Base-by-base conservation (phyloP, 2,329 filamentous ascomycete species). In the Cladosporium sp. region DNA sequence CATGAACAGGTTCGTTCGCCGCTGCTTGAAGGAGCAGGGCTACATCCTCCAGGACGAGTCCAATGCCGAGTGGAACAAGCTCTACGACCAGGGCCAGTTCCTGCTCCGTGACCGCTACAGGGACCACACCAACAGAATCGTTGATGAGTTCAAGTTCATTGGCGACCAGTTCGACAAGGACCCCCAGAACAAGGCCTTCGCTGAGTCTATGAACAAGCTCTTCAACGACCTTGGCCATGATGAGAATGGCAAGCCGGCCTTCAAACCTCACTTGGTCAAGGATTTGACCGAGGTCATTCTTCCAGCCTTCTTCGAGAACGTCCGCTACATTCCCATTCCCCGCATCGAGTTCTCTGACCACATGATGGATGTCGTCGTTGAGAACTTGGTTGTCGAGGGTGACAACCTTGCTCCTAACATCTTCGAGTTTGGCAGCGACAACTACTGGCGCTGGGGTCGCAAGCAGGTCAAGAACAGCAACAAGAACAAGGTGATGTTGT, bases 361-460 rank as follows among this genome's bases (percentile, higher is more conserved):
- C 2, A 88, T 89, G 83, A 84, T 96, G 61, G 95, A 99, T 78
- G 90, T 90, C 58, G 86, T 98, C 58, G 86, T 99, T 53, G 95
- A 99, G 82, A 99, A 99, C 78, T 83, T 99, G 12, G 90, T 97
- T 55, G 86, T 99, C 62, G 95, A 99, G 81, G 93, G 92, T 70
- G 93, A 98, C 83, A 99, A 99, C 80, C 88, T 99, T 72, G 92
- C 93, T 80, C 95, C 95, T 69, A 99, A 99, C 73, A 85, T 94
- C 5, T 79, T 96, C 46, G 94, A 99, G 78, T 85, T 98, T 68
- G 87, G 89, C 66, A 95, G 88, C 76, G 93, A 98, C 81, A 95
- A 98, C 82, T 96, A 95, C 82, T 92, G 93, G 86, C 89, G 91
- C 71, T 97, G 91, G 89, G 95, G 94, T 44, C 92, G 95, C 76